Conservation (phyloP, 108 stramenopile species). For the Licmophora abbreviata region DNA sequence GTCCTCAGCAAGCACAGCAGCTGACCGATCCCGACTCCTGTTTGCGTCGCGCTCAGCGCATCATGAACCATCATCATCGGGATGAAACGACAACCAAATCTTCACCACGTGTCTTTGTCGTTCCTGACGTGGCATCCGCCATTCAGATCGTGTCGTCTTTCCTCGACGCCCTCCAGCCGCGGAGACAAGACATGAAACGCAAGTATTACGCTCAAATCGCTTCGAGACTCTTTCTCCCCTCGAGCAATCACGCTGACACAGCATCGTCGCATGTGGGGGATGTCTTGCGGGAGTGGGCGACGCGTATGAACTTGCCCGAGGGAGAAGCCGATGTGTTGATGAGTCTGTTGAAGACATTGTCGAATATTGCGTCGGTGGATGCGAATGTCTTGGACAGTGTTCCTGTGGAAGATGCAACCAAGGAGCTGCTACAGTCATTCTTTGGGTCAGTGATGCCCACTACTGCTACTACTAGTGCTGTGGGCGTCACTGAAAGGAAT, state of each 20-base stretch:
- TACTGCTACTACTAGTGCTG: too few species aligned
- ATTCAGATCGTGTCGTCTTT: slow-evolving; percentile 17
- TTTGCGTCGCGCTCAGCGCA: slow-evolving; percentile 30
- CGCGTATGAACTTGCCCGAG: slow-evolving; percentile 28
- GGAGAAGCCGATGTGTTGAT: slow-evolving; percentile 44
- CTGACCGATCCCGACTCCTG: slow-evolving; percentile 40
- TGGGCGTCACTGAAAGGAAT: too few species aligned
- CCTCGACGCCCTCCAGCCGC: slow-evolving; percentile 29
- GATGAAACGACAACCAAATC: background rate
- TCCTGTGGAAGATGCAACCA: slow-evolving; percentile 36
- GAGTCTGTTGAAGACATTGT: slow-evolving; percentile 28
- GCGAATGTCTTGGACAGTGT: slow-evolving; percentile 21
- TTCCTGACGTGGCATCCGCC: slow-evolving; percentile 18
- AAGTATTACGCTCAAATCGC: slow-evolving; percentile 29
- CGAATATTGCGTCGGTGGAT: slow-evolving; percentile 26
- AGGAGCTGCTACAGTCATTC: slow-evolving; percentile 16
- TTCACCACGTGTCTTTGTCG: slow-evolving; percentile 5
- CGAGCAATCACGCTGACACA: background rate
- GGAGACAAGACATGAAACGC: slow-evolving; percentile 26
- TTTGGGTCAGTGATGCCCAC: slow-evolving; percentile 21
- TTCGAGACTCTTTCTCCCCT: slow-evolving; percentile 21
- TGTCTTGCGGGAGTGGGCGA: too few species aligned
- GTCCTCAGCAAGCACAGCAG: slow-evolving; percentile 28
- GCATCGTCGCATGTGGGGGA: too few species aligned
- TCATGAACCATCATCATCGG: slow-evolving; percentile 2